Evolutionary conservation across 306 rosid genomes (phyloP).

Genomic region (Ormosia emarginata): DNA sequence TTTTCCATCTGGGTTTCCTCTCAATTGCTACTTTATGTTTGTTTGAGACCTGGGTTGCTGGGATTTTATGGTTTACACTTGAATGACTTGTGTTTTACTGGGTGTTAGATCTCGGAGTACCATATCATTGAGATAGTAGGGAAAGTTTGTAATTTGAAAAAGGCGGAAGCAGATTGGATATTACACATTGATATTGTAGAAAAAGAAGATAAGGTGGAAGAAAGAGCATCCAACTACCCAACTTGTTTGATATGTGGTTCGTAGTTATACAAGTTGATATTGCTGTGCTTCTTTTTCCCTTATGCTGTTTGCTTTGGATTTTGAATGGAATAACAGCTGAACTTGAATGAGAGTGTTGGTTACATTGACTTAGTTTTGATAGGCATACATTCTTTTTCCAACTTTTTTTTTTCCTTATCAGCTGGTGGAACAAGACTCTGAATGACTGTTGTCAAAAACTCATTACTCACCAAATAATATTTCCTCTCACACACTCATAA

Average conservation of each 20-base stretch:
- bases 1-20: constrained; percentile 15
- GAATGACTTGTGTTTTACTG: constrained; percentile 17
- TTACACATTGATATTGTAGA: constrained; percentile 80
- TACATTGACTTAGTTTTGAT: neutral
- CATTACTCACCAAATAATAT: too few species aligned
- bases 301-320: neutral
- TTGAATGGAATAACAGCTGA: neutral
- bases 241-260: neutral
- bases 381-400: neutral
- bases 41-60: constrained; percentile 7
- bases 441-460: constrained; percentile 44
- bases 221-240: constrained; percentile 23
- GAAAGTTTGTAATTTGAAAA: constrained; percentile 90
- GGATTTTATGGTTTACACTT: neutral
- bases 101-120: constrained; percentile 75
- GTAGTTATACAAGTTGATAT: neutral
- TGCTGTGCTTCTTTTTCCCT: neutral
- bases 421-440: constrained; percentile 86
- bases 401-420: constrained; percentile 2
- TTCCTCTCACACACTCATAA: too few species aligned
- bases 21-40: neutral
- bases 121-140: constrained; percentile 86
- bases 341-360: neutral
- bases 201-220: constrained; percentile 71
- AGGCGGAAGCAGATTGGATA: constrained; percentile 92